These are phyloP conservation scores for Escallonia rubra DNA, from an alignment of 129 eudicot species.

Conservation along the genomic window DNA sequence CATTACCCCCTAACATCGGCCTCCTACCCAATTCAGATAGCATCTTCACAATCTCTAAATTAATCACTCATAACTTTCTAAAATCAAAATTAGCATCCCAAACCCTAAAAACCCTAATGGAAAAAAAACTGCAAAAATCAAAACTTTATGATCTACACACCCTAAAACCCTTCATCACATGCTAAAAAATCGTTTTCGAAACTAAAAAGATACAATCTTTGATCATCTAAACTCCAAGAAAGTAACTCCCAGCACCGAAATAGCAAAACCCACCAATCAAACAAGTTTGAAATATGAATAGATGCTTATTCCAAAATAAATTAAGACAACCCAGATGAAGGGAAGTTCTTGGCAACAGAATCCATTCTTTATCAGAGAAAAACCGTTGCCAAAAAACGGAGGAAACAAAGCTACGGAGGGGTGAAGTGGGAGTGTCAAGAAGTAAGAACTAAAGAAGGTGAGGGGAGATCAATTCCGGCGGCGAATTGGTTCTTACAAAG, in stretches of 20 bases:
- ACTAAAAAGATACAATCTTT: conserved; percentile 11
- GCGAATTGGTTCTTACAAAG: conserved; percentile 61
- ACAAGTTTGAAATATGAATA: conserved; percentile 4
- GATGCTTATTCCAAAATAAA: background rate
- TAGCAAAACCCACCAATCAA: conserved; percentile 20
- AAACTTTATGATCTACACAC: conserved; percentile 26
- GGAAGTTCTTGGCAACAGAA: background rate
- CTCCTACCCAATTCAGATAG: conserved; percentile 76
- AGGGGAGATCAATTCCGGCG: conserved; percentile 62
- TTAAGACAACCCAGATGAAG: background rate
- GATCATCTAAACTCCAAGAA: conserved; percentile 26
- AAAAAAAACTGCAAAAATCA: conserved; percentile 1
- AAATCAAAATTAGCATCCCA: conserved; percentile 10
- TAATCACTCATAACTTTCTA: background rate
- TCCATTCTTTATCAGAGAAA: background rate
- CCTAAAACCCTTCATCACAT: conserved; percentile 14
- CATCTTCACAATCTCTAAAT: conserved; percentile 28
- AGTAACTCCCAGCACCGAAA: background rate
- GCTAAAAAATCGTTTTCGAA: background rate
- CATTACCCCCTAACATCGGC: conserved; percentile 48
- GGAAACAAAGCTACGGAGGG: background rate
- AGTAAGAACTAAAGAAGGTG: background rate
- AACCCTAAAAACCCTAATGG: conserved; percentile 3
- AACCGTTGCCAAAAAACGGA: conserved; percentile 21
- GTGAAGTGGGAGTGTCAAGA: conserved; percentile 19